phyloP scores from a whole-genome alignment of 495 filamentous ascomycete genomes.

The Cudoniella acicularis region DNA sequence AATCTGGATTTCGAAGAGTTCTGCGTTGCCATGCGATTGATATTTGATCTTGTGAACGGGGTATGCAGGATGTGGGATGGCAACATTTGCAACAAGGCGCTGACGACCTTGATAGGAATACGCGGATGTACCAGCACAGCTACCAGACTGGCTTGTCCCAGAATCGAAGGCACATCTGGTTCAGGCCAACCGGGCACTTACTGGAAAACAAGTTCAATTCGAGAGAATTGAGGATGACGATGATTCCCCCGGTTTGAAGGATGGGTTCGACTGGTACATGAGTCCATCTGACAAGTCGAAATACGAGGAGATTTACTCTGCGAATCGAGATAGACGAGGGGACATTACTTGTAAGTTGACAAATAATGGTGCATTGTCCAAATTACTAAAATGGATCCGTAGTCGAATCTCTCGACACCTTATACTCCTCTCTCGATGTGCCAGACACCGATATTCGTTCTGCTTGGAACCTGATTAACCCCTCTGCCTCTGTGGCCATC shows the following conservation, averaged over 20 bases:
- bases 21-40: constrained; percentile 95
- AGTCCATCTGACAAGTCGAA: constrained; percentile 81
- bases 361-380: not conserved
- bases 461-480: constrained; percentile 97
- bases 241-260: constrained; percentile 78
- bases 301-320: constrained; percentile 93
- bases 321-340: constrained; percentile 80
- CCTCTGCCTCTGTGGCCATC: constrained; percentile 69
- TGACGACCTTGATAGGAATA: constrained; percentile 60
- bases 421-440: constrained; percentile 89
- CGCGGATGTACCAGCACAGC: constrained; percentile 69
- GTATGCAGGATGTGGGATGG: constrained; percentile 44
- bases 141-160: constrained; percentile 95
- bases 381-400: constrained; percentile 3
- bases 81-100: not conserved
- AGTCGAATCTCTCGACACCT: constrained; percentile 76
- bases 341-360: constrained; percentile 65
- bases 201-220: constrained; percentile 69
- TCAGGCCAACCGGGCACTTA: constrained; percentile 79
- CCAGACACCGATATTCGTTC: constrained; percentile 91
- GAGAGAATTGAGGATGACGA: constrained; percentile 74
- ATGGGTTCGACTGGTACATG: constrained; percentile 99
- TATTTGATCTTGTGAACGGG: constrained; percentile 95
- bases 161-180: constrained; percentile 96
- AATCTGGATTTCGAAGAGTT: constrained; percentile 99